Evolutionary conservation across 176 grass and related monocot species (phyloP).

Genomic region (Dactylis glomerata): DNA sequence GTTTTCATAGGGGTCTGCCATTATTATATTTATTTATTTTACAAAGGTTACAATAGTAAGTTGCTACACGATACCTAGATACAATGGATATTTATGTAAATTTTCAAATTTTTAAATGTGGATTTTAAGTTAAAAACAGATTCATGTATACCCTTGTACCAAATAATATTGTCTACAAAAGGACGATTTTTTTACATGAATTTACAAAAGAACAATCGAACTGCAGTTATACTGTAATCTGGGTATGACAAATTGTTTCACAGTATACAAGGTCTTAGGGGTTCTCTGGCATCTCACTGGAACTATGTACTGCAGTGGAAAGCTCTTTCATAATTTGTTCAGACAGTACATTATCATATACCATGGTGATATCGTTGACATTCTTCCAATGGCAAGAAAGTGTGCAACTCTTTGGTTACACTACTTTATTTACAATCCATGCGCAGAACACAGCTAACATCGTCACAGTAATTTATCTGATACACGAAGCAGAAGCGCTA

Average conservation of each 20-base stretch:
- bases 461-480: constrained; percentile 32
- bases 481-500: constrained; percentile 37
- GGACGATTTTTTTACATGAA: not conserved
- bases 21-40: not conserved
- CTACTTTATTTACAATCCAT: constrained; percentile 20
- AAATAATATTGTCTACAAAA: not conserved
- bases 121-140: not conserved
- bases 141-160: not conserved
- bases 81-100: not conserved
- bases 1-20: not conserved
- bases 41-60: not conserved
- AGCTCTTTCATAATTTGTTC: not conserved
- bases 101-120: not conserved
- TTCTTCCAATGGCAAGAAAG: not conserved
- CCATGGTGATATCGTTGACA: not conserved
- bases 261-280: not conserved
- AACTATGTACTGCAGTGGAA: not conserved
- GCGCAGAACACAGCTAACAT: constrained; percentile 1
- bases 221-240: not conserved
- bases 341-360: not conserved
- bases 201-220: not conserved
- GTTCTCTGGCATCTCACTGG: not conserved
- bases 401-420: not conserved
- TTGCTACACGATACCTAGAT: not conserved
- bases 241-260: not conserved